A percentile compares a stretch with the other conserved stretches of the same genome.
These are phyloP conservation scores for Penicillium polonicum DNA, from an alignment of 2,329 filamentous ascomycete species.

Conservation along the genomic window DNA sequence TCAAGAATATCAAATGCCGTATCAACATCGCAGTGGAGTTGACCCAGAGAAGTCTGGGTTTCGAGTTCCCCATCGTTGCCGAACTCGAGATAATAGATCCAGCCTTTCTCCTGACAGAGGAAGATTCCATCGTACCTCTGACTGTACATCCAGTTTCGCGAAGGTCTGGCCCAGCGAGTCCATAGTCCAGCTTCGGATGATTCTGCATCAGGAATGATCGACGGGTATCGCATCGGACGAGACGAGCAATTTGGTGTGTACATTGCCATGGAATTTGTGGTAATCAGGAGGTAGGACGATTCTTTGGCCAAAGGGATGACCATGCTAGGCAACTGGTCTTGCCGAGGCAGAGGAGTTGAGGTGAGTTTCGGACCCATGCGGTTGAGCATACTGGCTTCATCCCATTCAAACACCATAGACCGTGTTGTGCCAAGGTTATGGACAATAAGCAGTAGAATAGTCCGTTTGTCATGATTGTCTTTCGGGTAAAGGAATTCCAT, in stretches of 20 bases:
- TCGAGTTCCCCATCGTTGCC: constrained; percentile 56
- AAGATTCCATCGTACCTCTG: constrained; percentile 75
- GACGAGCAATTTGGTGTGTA: constrained; percentile 44
- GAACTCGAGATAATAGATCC: constrained; percentile 71
- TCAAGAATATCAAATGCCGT: constrained; percentile 71
- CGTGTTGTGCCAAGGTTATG: constrained; percentile 46
- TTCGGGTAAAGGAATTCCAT: constrained; percentile 81
- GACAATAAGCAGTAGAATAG: constrained; percentile 71
- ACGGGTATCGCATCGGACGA: constrained; percentile 31
- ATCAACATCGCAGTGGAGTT: constrained; percentile 71
- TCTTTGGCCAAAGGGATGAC: constrained; percentile 69
- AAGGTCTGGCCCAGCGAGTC: constrained; percentile 80
- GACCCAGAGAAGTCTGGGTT: constrained; percentile 60
- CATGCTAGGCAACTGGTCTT: constrained; percentile 61
- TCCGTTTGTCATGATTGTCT: constrained; percentile 63
- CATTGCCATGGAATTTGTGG: constrained; percentile 55
- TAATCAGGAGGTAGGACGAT: constrained; percentile 70
- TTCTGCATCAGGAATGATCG: constrained; percentile 29
- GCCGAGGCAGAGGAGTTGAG: constrained; percentile 20
- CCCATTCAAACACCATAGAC: constrained; percentile 54
- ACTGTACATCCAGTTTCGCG: constrained; percentile 63
- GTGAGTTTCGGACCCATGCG: constrained; percentile 48
- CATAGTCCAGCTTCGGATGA: constrained; percentile 58
- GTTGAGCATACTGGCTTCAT: constrained; percentile 49
- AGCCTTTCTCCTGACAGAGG: constrained; percentile 82